Base-by-base conservation (phyloP, 768 basidiomycete genomes). In the Mycena maculata region DNA sequence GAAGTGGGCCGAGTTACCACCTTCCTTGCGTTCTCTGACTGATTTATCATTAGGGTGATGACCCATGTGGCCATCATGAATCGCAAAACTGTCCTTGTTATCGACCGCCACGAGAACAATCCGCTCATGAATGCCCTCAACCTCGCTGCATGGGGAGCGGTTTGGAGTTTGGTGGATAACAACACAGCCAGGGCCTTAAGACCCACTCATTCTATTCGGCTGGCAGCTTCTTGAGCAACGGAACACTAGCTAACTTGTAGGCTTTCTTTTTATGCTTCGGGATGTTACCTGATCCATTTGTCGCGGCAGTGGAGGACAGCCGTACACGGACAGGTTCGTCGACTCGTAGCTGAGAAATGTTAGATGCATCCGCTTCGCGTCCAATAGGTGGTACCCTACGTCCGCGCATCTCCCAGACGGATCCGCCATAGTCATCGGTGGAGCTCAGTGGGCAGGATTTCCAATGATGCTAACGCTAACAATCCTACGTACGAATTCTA, bases 151-250 rank as follows among this genome's bases (percentile, higher is more conserved):
- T 68, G 67, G 67, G 67, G 67, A 2, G 67, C 55, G 6, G 67
- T 68, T 36, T 68, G 60, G 60, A 67, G 57, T 47, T 63, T 70
- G 60, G 25, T 54, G 38, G n/a, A n/a, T n/a, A 8, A 22, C 20
- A 62, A 60, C 27, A 58, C 50, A 3, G 41, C 54, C 5, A 47
- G 69, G 0, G 48, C 60, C 0, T 41, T 70, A 39, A 30, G 36
- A 70, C 65, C 2, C 60, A 70, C 39, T 53, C 57, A 22, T 70
- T 56, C 55, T 70, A 61, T 47, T 66, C 69, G 12, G 63, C 65
- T 1, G 69, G 69, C 22, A 52, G 61, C 15, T 83, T 84, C 6
- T 75, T 87, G 20, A 84, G 81, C 0, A 86, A 88, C 71, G 88
- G 88, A 16, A 86, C 84, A 8, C 60, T 59, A 56, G 23, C 49